Conservation (phyloP, 2,329 filamentous ascomycete species). For the Diaporthe helianthi region DNA sequence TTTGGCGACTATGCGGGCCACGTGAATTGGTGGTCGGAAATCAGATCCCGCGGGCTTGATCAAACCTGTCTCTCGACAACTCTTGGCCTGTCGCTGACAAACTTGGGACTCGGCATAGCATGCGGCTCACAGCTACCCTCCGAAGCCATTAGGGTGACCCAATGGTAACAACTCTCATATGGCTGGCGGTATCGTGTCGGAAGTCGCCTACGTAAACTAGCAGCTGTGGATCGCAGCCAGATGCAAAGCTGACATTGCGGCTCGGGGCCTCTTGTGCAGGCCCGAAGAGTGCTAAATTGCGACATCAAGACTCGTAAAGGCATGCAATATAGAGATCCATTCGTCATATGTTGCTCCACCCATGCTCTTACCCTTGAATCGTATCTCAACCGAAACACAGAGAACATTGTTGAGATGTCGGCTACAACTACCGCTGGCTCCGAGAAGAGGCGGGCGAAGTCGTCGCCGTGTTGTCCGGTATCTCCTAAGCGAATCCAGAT, state of each 20-base stretch:
- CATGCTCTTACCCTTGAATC: background rate
- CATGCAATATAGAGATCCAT: background rate
- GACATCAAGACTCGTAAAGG: background rate
- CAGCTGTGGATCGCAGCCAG: background rate
- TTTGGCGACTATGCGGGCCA: background rate
- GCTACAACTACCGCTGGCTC: background rate
- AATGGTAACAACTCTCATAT: background rate
- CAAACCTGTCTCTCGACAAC: background rate
- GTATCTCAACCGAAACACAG: background rate
- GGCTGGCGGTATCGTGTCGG: background rate
- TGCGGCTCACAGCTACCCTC: conserved; percentile 1
- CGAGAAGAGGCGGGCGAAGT: conserved; percentile 23
- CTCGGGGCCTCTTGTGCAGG: background rate
- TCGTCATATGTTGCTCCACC: background rate
- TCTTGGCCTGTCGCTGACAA: background rate
- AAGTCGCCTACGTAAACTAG: background rate
- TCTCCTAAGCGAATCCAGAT: conserved; percentile 6
- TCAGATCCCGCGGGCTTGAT: conserved; percentile 7
- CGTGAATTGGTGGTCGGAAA: background rate
- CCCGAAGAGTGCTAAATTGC: background rate
- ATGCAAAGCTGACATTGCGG: background rate
- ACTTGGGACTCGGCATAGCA: background rate
- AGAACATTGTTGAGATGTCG: conserved; percentile 1
- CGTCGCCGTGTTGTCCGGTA: background rate
- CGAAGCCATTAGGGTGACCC: background rate